Evolutionary conservation across 176 grass and related monocot species (phyloP).

Genomic region (Microstegium vimineum): DNA sequence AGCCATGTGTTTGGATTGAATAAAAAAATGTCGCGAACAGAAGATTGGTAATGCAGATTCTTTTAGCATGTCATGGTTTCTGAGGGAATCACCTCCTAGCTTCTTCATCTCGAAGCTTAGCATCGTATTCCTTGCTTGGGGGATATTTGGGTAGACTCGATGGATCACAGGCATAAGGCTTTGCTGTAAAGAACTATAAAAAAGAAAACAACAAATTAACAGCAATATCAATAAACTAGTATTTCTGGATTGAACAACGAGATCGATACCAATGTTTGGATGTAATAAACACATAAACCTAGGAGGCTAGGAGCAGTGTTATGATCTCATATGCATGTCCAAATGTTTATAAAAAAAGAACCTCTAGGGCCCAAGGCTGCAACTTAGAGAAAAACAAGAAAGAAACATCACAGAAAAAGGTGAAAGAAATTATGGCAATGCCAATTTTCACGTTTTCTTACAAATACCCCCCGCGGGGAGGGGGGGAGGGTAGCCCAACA

Average conservation of each 20-base stretch:
- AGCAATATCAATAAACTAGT: neutral
- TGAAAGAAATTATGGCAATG: neutral
- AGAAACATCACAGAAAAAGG: neutral
- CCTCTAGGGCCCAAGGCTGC: neutral
- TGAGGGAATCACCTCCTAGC: conserved; percentile 60
- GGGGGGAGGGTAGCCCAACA: no score
- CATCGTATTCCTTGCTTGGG: conserved; percentile 97
- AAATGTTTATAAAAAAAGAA: neutral
- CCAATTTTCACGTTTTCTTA: neutral
- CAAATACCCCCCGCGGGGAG: no score
- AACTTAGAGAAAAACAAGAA: neutral
- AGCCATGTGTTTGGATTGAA: neutral
- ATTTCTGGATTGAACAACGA: conserved; percentile 2
- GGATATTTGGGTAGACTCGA: conserved; percentile 95
- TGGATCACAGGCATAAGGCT: conserved; percentile 90
- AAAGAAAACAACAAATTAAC: conserved; percentile 21
- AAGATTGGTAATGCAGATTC: neutral
- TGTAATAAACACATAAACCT: neutral
- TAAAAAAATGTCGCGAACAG: neutral
- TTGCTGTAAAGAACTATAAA: conserved; percentile 55
- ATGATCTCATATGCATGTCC: neutral
- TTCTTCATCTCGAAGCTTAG: conserved; percentile 91
- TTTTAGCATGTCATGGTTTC: neutral
- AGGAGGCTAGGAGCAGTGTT: conserved; percentile 1
- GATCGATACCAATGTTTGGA: neutral